phyloP scores from a whole-genome alignment of 495 filamentous ascomycete genomes.

The Lindgomyces ingoldianus region DNA sequence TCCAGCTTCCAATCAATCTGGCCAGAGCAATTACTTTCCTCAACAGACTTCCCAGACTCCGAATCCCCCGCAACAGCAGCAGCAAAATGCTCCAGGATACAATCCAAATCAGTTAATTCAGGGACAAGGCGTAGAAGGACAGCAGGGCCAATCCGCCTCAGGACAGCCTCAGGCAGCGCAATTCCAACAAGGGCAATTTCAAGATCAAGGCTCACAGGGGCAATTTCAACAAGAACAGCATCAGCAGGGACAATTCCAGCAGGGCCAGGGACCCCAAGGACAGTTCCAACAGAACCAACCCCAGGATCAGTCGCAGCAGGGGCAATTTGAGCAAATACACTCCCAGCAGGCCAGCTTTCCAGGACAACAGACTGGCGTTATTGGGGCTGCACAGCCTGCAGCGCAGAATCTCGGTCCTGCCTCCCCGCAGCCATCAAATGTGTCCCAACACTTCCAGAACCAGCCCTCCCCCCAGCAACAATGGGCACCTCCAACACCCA shows the following conservation, averaged over 20 bases:
- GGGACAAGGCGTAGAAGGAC: neutral
- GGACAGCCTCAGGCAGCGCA: conserved; percentile 5
- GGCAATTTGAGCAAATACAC: neutral
- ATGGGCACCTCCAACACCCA: conserved; percentile 1
- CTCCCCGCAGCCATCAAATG: neutral
- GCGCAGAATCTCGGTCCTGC: neutral
- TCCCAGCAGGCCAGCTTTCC: neutral
- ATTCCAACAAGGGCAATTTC: conserved; percentile 5
- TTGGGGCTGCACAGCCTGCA: conserved; percentile 8
- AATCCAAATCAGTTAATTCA: conserved; percentile 16
- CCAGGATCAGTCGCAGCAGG: neutral
- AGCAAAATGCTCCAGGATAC: conserved; percentile 3
- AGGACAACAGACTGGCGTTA: conserved; percentile 24
- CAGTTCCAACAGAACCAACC: conserved; percentile 11
- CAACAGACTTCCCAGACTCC: conserved; percentile 9
- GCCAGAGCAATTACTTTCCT: conserved; percentile 31
- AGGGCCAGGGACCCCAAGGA: conserved; percentile 5
- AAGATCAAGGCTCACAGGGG: neutral
- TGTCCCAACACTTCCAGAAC: neutral
- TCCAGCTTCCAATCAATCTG: conserved; percentile 24
- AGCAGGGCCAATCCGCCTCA: neutral
- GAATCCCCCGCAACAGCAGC: conserved; percentile 8
- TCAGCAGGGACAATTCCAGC: neutral
- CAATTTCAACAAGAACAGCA: conserved; percentile 11
- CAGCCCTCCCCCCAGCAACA: conserved; percentile 3